A percentile compares a stretch with the other conserved stretches of the same genome.
Evolutionary conservation across 2,329 filamentous ascomycete genomes (phyloP).

Genomic region (Pseudogymnoascus sp.): DNA sequence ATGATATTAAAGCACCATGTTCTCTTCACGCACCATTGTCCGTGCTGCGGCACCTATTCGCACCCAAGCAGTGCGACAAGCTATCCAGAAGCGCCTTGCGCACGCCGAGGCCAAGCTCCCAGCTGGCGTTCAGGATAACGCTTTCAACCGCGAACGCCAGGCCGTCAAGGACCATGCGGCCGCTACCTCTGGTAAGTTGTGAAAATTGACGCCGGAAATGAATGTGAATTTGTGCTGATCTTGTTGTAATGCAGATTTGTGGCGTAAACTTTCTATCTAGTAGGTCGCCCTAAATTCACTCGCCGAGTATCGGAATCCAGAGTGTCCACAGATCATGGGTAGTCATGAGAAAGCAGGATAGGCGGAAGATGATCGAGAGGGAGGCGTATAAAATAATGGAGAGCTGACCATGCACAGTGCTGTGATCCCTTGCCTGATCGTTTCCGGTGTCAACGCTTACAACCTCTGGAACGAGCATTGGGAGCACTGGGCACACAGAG

Average conservation of each 20-base stretch:
- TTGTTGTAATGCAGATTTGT: slow-evolving; percentile 56
- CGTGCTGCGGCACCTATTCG: slow-evolving; percentile 52
- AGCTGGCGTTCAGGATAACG: slow-evolving; percentile 64
- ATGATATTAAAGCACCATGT: slow-evolving; percentile 41
- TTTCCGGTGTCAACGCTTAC: slow-evolving; percentile 74
- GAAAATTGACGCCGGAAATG: not conserved
- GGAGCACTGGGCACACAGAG: slow-evolving; percentile 84
- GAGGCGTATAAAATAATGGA: not conserved
- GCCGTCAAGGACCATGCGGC: slow-evolving; percentile 86
- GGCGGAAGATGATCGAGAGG: not conserved
- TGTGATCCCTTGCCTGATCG: slow-evolving; percentile 62
- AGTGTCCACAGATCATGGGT: not conserved
- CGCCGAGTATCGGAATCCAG: slow-evolving; percentile 8
- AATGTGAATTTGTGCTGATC: slow-evolving; percentile 27
- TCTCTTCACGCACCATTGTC: slow-evolving; percentile 51
- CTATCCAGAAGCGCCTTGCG: slow-evolving; percentile 62
- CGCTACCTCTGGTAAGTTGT: slow-evolving; percentile 66
- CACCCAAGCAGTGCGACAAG: slow-evolving; percentile 42
- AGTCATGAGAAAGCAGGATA: not conserved
- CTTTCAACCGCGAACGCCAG: slow-evolving; percentile 85
- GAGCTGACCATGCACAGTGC: slow-evolving; percentile 43
- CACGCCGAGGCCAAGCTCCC: slow-evolving; percentile 38
- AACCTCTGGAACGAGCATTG: slow-evolving; percentile 92
- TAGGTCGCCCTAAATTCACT: slow-evolving; percentile 43
- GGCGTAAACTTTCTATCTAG: slow-evolving; percentile 95